phyloP scores from a whole-genome alignment of 2,329 filamentous ascomycete species.

The Aspergillus novoparasiticus region DNA sequence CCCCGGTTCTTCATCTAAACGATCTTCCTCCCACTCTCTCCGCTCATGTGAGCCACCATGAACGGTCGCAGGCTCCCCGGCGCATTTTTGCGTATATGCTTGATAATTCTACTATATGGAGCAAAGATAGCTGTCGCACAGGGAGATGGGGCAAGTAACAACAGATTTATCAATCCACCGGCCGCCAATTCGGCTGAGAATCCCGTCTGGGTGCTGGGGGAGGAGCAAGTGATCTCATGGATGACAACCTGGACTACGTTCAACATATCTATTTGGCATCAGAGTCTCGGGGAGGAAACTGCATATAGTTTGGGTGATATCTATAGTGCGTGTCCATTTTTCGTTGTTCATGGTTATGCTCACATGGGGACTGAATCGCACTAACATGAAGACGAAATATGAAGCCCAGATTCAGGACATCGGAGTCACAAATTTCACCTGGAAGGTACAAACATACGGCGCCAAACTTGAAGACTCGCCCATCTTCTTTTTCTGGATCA shows the following conservation, averaged over 20 bases:
- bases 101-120: not conserved
- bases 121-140: not conserved
- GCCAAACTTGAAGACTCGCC: conserved; percentile 19
- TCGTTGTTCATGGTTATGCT: not conserved
- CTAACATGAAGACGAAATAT: conserved; percentile 14
- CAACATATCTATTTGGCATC: conserved; percentile 22
- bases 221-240: conserved; percentile 11
- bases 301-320: conserved; percentile 16
- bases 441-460: conserved; percentile 21
- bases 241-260: conserved; percentile 11
- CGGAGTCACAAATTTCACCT: conserved; percentile 18
- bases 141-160: not conserved
- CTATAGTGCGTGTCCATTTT: conserved; percentile 8
- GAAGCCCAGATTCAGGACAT: not conserved
- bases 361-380: not conserved
- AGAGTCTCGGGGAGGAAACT: conserved; percentile 8
- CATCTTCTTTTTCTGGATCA: conserved; percentile 22
- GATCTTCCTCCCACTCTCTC: not conserved
- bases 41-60: not conserved
- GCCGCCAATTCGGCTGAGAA: conserved; percentile 8
- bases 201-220: conserved; percentile 9
- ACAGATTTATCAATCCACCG: conserved; percentile 1
- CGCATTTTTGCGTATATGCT: not conserved
- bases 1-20: not conserved
- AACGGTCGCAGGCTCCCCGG: not conserved